A percentile compares a stretch with the other conserved stretches of the same genome.
These are phyloP conservation scores for Trichomonas vaginalis DNA, from an alignment of 208 protist species.

Conservation along the genomic window DNA sequence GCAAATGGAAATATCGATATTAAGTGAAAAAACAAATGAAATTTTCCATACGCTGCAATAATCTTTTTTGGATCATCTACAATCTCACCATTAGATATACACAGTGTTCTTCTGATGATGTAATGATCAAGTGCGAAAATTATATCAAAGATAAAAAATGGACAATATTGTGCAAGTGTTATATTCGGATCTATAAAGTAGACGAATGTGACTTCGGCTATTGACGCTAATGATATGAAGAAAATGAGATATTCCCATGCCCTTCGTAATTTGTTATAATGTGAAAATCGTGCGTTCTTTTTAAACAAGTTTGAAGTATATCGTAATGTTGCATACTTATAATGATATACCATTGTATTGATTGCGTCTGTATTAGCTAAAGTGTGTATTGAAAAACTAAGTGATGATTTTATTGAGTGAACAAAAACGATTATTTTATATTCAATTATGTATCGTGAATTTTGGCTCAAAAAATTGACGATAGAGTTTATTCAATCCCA, in stretches of 20 bases:
- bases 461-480: no score
- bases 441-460: no score
- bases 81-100: neutral
- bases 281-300: neutral
- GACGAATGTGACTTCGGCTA: neutral
- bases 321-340: neutral
- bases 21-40: neutral
- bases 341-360: neutral
- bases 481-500: no score
- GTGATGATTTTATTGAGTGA: no score
- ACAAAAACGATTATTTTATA: no score
- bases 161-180: neutral
- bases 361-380: neutral
- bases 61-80: neutral
- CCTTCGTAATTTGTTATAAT: neutral
- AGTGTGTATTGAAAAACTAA: neutral
- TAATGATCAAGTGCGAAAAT: neutral
- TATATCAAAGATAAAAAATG: neutral
- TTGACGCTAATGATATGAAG: neutral
- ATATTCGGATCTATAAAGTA: neutral
- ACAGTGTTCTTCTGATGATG: neutral
- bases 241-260: neutral
- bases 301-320: neutral
- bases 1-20: neutral
- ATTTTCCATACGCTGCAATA: neutral